phyloP scores from a whole-genome alignment of 257 asterid species.

The Capsicum pubescens region DNA sequence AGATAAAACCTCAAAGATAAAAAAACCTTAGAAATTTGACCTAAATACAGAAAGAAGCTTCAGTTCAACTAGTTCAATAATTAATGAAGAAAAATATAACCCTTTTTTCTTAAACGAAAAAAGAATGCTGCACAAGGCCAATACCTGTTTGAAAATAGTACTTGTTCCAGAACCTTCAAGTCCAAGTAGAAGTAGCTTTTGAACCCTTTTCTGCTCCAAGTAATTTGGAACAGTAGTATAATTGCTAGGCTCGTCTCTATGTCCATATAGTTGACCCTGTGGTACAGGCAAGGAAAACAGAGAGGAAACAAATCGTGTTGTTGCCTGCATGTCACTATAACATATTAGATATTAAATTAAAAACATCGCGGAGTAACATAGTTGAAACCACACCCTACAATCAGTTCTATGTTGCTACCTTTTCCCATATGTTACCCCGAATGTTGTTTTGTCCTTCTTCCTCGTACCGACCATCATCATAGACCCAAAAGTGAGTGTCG shows the following conservation, averaged over 20 bases:
- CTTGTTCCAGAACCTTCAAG: slow-evolving; percentile 93
- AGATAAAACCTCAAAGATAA: neutral
- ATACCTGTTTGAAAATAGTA: slow-evolving; percentile 95
- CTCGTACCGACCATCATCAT: slow-evolving; percentile 96
- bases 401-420: slow-evolving; percentile 50
- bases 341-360: neutral
- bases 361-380: neutral
- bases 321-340: slow-evolving; percentile 56
- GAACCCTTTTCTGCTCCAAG: slow-evolving; percentile 77
- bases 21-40: neutral
- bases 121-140: neutral
- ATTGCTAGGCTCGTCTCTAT: slow-evolving; percentile 81
- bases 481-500: slow-evolving; percentile 98
- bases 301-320: slow-evolving; percentile 84
- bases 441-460: slow-evolving; percentile 99
- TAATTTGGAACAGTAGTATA: slow-evolving; percentile 67
- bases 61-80: neutral
- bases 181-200: slow-evolving; percentile 87
- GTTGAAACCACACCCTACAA: neutral
- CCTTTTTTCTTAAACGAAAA: slow-evolving; percentile 21
- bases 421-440: slow-evolving; percentile 97
- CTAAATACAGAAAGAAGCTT: neutral
- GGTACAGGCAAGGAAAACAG: slow-evolving; percentile 90
- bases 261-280: slow-evolving; percentile 77
- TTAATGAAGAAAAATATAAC: neutral